Evolutionary conservation across 495 filamentous ascomycete genomes (phyloP).

Genomic region (Cudoniella acicularis): DNA sequence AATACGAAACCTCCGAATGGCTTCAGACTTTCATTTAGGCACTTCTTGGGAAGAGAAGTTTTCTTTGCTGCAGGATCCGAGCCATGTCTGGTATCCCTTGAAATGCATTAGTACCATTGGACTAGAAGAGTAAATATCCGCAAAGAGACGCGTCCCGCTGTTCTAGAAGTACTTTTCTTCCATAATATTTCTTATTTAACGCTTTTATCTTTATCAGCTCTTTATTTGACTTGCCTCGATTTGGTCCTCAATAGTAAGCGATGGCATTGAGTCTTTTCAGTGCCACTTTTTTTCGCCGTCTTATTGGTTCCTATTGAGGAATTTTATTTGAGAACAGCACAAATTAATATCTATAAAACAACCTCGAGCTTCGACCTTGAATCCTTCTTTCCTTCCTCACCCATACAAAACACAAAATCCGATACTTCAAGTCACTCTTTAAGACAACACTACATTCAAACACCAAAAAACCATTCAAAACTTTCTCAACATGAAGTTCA

Average conservation of each 20-base stretch:
- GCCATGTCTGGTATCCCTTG: too few relatives aligned
- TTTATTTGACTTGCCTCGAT: background rate
- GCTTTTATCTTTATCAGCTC: background rate
- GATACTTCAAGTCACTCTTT: background rate
- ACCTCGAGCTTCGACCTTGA: background rate
- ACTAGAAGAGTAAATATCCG: too few relatives aligned
- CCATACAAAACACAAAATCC: background rate
- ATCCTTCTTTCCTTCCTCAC: background rate
- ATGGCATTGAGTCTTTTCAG: constrained; percentile 5
- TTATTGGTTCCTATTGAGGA: constrained; percentile 3
- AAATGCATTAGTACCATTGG: too few relatives aligned
- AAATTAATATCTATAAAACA: background rate
- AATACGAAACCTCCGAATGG: too few relatives aligned
- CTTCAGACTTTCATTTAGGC: too few relatives aligned
- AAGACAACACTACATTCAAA: background rate
- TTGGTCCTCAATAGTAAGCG: constrained; percentile 10
- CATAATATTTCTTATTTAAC: background rate
- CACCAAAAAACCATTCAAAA: background rate
- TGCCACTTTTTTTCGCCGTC: background rate
- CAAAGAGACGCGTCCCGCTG: too few relatives aligned
- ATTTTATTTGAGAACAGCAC: background rate
- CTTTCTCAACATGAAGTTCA: constrained; percentile 36
- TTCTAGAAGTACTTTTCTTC: background rate
- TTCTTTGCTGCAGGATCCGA: too few relatives aligned
- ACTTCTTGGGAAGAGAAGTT: too few relatives aligned